Evolutionary conservation across 805 yeast species (phyloP), one percentile per base, ranked within the genome.

Genomic region (Wickerhamomyces kurtzmanii): DNA sequence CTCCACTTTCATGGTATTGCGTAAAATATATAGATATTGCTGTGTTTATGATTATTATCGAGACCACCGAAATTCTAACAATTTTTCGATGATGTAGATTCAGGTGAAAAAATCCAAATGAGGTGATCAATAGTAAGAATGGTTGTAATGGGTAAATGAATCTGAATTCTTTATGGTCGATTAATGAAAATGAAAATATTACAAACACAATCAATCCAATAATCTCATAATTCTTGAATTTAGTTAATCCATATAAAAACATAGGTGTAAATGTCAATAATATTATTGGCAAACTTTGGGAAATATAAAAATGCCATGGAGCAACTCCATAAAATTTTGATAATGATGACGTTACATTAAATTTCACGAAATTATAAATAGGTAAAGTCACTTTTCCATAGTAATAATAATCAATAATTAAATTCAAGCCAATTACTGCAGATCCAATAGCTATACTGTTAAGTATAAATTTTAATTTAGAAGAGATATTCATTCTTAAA

Each of bases 101-200:
- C 8, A 26, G 37, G 12, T 26, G 49, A 45, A 22, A 43, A 8
- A 25, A 31, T 4, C 47, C 51, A 43, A 49, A 46, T 0, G 82
- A 65, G 0, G 76, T 50, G 14, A 74, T 48, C 2, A 71, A 31
- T 11, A 79, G 58, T 35, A 85, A 53, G 3, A 84, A 42, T 2
- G 98, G 96, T 54, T 82, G 75, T 29, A 91, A 47, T 2, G 93
- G 94, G 40, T 78, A 85, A 12, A 93, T 62, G 49, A 91, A 91
- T 25, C 99, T 65, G 41, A 86, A 81, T 48, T 91, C 99, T 47
- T 91, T 91, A 51, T 91, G 99, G 8, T 67, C 58, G 12, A 91
- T 67, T 3, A 59, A 28, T 0, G 96, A 81, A 40, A 81, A 84
- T 1, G 63, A 57, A 0, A 53, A 27, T 2, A 81, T 27, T 24